Conservation (phyloP, 2,329 filamentous ascomycete genomes). For the Aspergillus transmontanensis region DNA sequence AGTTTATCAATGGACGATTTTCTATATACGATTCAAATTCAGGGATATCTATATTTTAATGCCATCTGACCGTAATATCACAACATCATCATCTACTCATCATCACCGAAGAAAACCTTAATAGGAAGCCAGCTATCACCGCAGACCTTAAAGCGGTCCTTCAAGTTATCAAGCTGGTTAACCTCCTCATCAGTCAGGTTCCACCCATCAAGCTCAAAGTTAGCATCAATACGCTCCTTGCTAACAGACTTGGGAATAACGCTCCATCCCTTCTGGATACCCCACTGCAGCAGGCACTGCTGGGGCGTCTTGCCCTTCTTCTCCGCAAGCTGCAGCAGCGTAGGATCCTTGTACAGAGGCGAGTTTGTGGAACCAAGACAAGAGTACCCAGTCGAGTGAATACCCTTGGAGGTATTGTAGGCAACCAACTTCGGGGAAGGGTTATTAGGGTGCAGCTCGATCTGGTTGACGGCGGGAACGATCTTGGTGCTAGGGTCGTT, state of each 20-base stretch:
- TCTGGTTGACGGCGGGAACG: constrained; percentile 56
- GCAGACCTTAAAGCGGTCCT: constrained; percentile 82
- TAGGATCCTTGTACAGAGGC: constrained; percentile 56
- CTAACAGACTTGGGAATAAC: constrained; percentile 87
- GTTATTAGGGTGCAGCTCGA: constrained; percentile 67
- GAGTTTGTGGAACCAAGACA: constrained; percentile 59
- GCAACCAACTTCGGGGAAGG: constrained; percentile 62
- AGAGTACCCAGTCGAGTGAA: constrained; percentile 59
- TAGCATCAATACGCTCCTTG: constrained; percentile 70
- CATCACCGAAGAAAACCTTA: constrained; percentile 81
- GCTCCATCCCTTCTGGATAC: constrained; percentile 75
- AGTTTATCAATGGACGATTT: not conserved
- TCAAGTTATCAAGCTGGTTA: constrained; percentile 65
- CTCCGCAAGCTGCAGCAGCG: constrained; percentile 55
- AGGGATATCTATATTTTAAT: constrained; percentile 23
- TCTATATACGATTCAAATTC: constrained; percentile 11
- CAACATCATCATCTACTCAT: constrained; percentile 60
- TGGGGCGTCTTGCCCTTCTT: constrained; percentile 59
- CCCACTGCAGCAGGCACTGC: constrained; percentile 68
- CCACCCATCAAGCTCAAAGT: constrained; percentile 77
- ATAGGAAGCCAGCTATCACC: constrained; percentile 70
- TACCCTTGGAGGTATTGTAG: constrained; percentile 56
- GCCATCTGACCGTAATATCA: constrained; percentile 22
- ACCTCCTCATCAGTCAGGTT: constrained; percentile 73
- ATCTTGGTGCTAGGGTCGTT: constrained; percentile 61